Percentiles rank a stretch among this genome's conserved stretches.
Conservation (phyloP, 768 basidiomycete species). For the Mycena venus region DNA sequence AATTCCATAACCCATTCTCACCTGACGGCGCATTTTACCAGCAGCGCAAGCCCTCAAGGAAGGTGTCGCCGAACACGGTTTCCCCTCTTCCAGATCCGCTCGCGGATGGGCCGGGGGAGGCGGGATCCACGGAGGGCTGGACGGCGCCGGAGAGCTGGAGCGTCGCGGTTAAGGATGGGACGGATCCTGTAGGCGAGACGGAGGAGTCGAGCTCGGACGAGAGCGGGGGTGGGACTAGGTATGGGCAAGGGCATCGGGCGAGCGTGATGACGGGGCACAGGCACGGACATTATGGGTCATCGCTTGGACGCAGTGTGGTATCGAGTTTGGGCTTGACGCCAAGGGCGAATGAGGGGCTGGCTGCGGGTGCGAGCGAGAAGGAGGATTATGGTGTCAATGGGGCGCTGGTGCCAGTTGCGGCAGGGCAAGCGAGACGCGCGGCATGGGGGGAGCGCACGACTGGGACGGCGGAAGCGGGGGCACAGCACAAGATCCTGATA, state of each 20-base stretch:
- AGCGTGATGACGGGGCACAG: not conserved
- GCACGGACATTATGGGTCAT: conserved; percentile 1
- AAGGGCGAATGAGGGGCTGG: no score
- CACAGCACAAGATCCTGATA: conserved; percentile 74
- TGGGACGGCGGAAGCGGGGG: conserved; percentile 30
- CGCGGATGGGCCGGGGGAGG: not conserved
- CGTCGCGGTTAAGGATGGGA: conserved; percentile 61
- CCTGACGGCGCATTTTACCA: not conserved
- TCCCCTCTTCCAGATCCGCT: not conserved
- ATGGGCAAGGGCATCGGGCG: not conserved
- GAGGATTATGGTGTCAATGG: conserved; percentile 40
- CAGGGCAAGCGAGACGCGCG: conserved; percentile 69
- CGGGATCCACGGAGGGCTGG: conserved; percentile 55
- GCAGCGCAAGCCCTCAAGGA: conserved; percentile 14
- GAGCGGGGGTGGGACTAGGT: conserved; percentile 16
- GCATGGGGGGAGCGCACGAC: conserved; percentile 37
- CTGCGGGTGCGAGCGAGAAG: conserved; percentile 41
- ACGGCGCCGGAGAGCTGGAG: conserved; percentile 85
- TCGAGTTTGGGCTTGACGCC: no score
- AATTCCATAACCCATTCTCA: conserved; percentile 58
- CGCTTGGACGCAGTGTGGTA: conserved; percentile 31
- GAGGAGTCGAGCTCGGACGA: conserved; percentile 50
- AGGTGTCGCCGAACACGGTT: conserved; percentile 37
- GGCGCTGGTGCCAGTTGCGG: conserved; percentile 37
- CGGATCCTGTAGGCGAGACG: conserved; percentile 46